phyloP scores from a whole-genome alignment of 345 rosid species.

The Conringia planisiliqua region DNA sequence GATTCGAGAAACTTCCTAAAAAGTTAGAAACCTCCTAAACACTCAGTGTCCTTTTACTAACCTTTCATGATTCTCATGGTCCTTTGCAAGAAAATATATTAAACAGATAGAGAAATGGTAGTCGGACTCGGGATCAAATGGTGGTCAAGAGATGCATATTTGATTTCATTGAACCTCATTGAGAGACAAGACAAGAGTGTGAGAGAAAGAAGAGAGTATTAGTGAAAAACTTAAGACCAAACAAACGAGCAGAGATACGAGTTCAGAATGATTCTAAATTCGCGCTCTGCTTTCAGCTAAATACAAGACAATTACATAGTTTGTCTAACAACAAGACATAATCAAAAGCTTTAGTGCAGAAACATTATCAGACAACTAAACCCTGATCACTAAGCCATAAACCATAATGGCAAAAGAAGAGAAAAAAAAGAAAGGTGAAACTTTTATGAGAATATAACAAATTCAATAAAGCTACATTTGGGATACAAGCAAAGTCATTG shows the following conservation, averaged over 20 bases:
- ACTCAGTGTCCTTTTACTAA: not conserved
- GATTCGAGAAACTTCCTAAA: not conserved
- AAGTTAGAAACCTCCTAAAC: not conserved
- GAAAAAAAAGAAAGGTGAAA: not conserved
- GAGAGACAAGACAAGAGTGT: not conserved
- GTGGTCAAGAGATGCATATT: not conserved
- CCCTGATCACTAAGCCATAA: not conserved
- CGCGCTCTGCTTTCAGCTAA: too few relatives aligned
- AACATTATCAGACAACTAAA: constrained; percentile 1
- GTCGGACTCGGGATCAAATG: not conserved
- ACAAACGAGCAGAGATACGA: not conserved
- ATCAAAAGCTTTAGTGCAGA: not conserved
- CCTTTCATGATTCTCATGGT: not conserved
- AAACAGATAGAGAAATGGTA: not conserved
- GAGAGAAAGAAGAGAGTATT: too few relatives aligned
- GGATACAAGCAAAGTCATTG: not conserved
- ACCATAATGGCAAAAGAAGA: constrained; percentile 1
- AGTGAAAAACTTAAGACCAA: not conserved
- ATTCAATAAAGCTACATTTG: constrained; percentile 15
- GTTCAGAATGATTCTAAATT: not conserved
- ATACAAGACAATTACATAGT: not conserved
- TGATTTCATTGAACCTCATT: not conserved
- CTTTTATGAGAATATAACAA: not conserved
- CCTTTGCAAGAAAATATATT: not conserved
- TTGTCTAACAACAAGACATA: not conserved